Evolutionary conservation across 352 stramenopile genomes (phyloP).

Genomic region (Pythium chondricola): DNA sequence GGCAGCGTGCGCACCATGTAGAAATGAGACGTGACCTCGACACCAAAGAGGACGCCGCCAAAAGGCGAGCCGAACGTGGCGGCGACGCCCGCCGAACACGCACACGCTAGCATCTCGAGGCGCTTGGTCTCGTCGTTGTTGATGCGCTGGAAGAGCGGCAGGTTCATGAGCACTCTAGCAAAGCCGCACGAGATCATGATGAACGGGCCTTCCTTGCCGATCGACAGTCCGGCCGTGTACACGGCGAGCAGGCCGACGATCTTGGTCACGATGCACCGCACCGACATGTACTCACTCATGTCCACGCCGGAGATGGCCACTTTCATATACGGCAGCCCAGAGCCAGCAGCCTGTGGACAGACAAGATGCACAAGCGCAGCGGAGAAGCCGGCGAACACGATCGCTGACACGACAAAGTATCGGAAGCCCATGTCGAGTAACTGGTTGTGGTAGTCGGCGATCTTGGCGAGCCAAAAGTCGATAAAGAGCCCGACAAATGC

Average conservation of each 20-base stretch:
- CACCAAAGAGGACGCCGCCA: slow-evolving; percentile 78
- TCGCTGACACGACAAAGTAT: slow-evolving; percentile 51
- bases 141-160: slow-evolving; percentile 57
- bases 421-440: slow-evolving; percentile 45
- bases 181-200: slow-evolving; percentile 87
- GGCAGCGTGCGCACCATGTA: slow-evolving; percentile 77
- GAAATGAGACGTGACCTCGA: slow-evolving; percentile 83
- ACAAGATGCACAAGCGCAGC: slow-evolving; percentile 47
- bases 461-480: slow-evolving; percentile 56
- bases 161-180: slow-evolving; percentile 72
- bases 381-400: slow-evolving; percentile 40
- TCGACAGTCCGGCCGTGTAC: slow-evolving; percentile 57
- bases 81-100: slow-evolving; percentile 72
- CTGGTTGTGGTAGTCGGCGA: slow-evolving; percentile 57
- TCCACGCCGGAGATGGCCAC: slow-evolving; percentile 81
- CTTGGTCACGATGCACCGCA: slow-evolving; percentile 67
- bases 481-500: slow-evolving; percentile 53
- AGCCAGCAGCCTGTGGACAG: slow-evolving; percentile 66
- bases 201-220: slow-evolving; percentile 84
- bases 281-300: slow-evolving; percentile 66
- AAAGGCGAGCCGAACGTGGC: slow-evolving; percentile 84
- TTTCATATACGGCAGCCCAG: slow-evolving; percentile 74
- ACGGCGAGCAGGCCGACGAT: slow-evolving; percentile 59
- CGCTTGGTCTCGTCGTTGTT: slow-evolving; percentile 76
- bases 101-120: slow-evolving; percentile 78